These are phyloP conservation scores for Pontederia crassipes DNA, from an alignment of 176 grass and related monocot genomes.

Conservation along the genomic window DNA sequence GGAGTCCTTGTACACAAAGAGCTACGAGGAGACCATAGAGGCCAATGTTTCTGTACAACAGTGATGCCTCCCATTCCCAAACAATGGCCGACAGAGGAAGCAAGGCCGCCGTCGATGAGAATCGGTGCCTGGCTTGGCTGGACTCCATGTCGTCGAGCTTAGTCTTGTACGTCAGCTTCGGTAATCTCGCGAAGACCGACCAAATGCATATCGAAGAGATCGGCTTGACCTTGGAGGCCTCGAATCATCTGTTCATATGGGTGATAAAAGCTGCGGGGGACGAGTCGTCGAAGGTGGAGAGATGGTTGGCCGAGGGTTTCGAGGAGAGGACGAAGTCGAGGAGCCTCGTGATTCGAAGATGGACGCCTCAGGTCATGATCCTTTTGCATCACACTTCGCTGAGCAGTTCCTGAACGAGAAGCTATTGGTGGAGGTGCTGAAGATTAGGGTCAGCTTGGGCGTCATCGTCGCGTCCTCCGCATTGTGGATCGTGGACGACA, in stretches of 20 bases:
- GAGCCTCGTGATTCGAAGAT: not conserved
- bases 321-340: not conserved
- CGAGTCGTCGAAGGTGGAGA: not conserved
- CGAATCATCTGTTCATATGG: not conserved
- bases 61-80: not conserved
- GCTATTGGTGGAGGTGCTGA: slow-evolving; percentile 44
- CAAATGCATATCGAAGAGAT: not conserved
- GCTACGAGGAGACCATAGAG: slow-evolving; percentile 23
- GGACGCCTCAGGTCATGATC: not conserved
- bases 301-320: not conserved
- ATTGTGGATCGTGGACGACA: not conserved
- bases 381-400: slow-evolving; percentile 31
- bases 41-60: slow-evolving; percentile 39
- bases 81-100: not conserved
- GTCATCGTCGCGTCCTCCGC: too few species aligned
- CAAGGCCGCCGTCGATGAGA: not conserved
- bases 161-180: not conserved
- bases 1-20: slow-evolving; percentile 18
- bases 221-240: not conserved
- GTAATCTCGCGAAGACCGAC: not conserved
- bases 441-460: slow-evolving; percentile 21
- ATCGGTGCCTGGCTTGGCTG: not conserved
- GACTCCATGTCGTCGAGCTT: slow-evolving; percentile 1
- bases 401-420: slow-evolving; percentile 65
- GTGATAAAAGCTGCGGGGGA: not conserved